Conservation (phyloP, 106 monocot species). For the Agapanthus africanus region DNA sequence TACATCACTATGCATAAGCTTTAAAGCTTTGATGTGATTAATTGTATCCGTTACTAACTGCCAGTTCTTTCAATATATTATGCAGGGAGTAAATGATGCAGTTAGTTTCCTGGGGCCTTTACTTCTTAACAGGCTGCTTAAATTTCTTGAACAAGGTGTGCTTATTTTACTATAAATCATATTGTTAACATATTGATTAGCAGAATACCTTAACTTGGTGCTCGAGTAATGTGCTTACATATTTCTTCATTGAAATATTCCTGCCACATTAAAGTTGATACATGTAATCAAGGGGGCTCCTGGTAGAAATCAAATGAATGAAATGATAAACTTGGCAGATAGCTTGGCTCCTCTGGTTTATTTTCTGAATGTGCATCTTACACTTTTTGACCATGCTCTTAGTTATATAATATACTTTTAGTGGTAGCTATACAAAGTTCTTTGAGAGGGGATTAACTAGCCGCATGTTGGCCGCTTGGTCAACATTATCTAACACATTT, state of each 20-base stretch:
- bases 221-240: background rate
- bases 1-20: background rate
- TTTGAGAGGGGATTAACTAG: too few relatives aligned
- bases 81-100: constrained; percentile 78
- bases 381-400: background rate
- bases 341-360: background rate
- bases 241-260: background rate
- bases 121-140: constrained; percentile 79
- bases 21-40: background rate
- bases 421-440: too few relatives aligned
- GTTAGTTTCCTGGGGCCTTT: constrained; percentile 73
- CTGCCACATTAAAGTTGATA: background rate
- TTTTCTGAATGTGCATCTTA: background rate
- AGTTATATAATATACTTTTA: background rate
- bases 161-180: background rate
- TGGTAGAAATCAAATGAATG: background rate
- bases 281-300: background rate
- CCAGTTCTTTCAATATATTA: background rate
- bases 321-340: background rate
- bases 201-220: too few relatives aligned
- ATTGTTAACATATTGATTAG: too few relatives aligned
- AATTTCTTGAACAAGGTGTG: constrained; percentile 73
- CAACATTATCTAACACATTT: background rate
- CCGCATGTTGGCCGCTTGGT: background rate
- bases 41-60: background rate